These are phyloP conservation scores for Microdochium paspali DNA, from an alignment of 2,329 filamentous ascomycete genomes.

Conservation along the genomic window DNA sequence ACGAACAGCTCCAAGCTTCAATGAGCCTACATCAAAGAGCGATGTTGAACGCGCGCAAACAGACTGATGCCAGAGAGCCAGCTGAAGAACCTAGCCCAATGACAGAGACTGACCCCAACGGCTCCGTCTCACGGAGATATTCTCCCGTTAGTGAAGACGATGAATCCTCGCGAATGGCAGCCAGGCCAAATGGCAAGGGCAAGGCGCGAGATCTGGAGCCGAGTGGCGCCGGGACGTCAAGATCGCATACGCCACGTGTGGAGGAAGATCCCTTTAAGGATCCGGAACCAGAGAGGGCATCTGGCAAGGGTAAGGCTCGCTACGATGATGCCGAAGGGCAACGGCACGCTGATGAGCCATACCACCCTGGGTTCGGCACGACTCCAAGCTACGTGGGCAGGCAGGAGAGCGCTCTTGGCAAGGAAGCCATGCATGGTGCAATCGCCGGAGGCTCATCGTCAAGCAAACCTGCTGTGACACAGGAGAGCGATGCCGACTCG, in stretches of 20 bases:
- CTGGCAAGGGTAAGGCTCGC: slow-evolving; percentile 9
- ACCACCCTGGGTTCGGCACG: slow-evolving; percentile 21
- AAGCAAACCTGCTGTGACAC: neutral
- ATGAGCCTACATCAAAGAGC: slow-evolving; percentile 79
- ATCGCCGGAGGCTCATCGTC: neutral
- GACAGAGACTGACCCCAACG: slow-evolving; percentile 3
- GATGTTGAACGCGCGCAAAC: slow-evolving; percentile 53
- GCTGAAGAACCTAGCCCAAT: slow-evolving; percentile 2
- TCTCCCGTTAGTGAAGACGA: slow-evolving; percentile 8
- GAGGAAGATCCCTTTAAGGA: slow-evolving; percentile 25
- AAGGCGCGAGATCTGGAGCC: slow-evolving; percentile 16
- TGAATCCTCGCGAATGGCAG: slow-evolving; percentile 15
- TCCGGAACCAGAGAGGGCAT: slow-evolving; percentile 12
- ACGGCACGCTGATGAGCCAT: slow-evolving; percentile 20
- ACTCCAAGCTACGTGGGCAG: slow-evolving; percentile 24
- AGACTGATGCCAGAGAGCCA: slow-evolving; percentile 24
- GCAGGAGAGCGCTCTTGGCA: slow-evolving; percentile 30
- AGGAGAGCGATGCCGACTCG: neutral
- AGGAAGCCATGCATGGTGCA: slow-evolving; percentile 31
- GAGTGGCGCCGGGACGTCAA: slow-evolving; percentile 15
- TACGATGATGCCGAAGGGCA: slow-evolving; percentile 3
- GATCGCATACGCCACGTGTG: slow-evolving; percentile 16
- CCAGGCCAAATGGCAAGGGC: slow-evolving; percentile 19
- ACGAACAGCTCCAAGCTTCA: slow-evolving; percentile 78
- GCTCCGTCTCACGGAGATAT: slow-evolving; percentile 1